Conservation (phyloP, 1,139 yeast species). For the Yamadazyma oceani region DNA sequence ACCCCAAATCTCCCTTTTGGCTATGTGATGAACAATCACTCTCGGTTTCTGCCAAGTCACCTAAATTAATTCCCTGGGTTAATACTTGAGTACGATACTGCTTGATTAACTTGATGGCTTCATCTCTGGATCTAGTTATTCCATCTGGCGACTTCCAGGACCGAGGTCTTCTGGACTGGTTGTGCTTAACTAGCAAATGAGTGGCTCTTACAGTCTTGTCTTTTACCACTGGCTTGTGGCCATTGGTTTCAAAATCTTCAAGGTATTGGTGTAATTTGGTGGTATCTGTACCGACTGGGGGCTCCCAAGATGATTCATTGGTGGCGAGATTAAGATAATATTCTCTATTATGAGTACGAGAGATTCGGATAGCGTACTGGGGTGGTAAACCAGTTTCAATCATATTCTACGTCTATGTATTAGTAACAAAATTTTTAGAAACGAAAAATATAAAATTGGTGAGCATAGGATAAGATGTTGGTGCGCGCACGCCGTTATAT, state of each 20-base stretch:
- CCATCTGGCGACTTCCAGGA: constrained; percentile 81
- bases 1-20: constrained; percentile 90
- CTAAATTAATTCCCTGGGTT: constrained; percentile 67
- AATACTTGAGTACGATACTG: constrained; percentile 61
- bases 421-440: too few relatives aligned
- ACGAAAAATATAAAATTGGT: too few relatives aligned
- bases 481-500: too few relatives aligned
- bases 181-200: constrained; percentile 82
- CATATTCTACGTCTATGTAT: constrained; percentile 3
- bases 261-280: constrained; percentile 59
- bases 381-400: constrained; percentile 74
- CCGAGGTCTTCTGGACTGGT: constrained; percentile 81
- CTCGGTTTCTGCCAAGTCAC: constrained; percentile 75
- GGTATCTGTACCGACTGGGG: constrained; percentile 81
- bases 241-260: constrained; percentile 46
- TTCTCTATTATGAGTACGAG: constrained; percentile 81
- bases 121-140: constrained; percentile 78
- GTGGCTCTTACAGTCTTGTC: constrained; percentile 47
- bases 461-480: too few relatives aligned
- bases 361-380: constrained; percentile 79
- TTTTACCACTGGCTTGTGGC: constrained; percentile 58
- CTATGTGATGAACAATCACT: constrained; percentile 88
- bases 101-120: constrained; percentile 67
- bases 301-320: constrained; percentile 83
- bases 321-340: constrained; percentile 75